Evolutionary conservation across 1,139 yeast species (phyloP).

Genomic region (Zhuliangozyma parablackwelliae): DNA sequence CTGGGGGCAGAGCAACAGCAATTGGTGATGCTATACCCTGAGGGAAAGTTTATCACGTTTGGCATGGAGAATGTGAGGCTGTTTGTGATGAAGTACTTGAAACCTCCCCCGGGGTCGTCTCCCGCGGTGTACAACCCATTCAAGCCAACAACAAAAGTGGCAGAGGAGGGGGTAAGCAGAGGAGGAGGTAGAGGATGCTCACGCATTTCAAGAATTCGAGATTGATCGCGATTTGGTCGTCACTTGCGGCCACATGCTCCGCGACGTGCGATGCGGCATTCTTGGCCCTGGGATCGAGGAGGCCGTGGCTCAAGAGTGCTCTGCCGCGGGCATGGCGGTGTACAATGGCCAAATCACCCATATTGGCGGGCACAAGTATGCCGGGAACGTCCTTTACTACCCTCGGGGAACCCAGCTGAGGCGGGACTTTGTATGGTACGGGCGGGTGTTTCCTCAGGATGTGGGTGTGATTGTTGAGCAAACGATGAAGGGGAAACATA

Average conservation of each 20-base stretch:
- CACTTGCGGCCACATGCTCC: slow-evolving; percentile 60
- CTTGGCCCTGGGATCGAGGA: slow-evolving; percentile 51
- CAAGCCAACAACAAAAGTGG: not conserved
- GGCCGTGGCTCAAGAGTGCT: not conserved
- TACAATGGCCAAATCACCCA: slow-evolving; percentile 53
- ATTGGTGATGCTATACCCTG: slow-evolving; percentile 52
- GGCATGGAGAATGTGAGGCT: slow-evolving; percentile 24
- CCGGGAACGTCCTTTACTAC: slow-evolving; percentile 66
- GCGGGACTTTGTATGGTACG: slow-evolving; percentile 62
- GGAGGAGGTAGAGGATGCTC: not conserved
- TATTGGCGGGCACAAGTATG: slow-evolving; percentile 75
- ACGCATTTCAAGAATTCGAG: slow-evolving; percentile 16
- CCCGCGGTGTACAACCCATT: slow-evolving; percentile 31
- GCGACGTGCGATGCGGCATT: slow-evolving; percentile 66
- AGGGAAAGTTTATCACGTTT: slow-evolving; percentile 37
- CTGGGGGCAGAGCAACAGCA: slow-evolving; percentile 12
- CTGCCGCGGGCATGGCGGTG: no score
- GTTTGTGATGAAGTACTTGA: slow-evolving; percentile 41
- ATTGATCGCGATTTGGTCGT: slow-evolving; percentile 32
- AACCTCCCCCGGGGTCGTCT: no score
- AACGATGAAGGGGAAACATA: slow-evolving; percentile 40
- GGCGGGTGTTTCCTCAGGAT: slow-evolving; percentile 57
- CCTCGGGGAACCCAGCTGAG: slow-evolving; percentile 24
- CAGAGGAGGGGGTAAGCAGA: not conserved
- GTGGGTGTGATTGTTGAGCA: slow-evolving; percentile 63